phyloP scores from a whole-genome alignment of 805 yeast species.

The Hagleromyces aurorensis region DNA sequence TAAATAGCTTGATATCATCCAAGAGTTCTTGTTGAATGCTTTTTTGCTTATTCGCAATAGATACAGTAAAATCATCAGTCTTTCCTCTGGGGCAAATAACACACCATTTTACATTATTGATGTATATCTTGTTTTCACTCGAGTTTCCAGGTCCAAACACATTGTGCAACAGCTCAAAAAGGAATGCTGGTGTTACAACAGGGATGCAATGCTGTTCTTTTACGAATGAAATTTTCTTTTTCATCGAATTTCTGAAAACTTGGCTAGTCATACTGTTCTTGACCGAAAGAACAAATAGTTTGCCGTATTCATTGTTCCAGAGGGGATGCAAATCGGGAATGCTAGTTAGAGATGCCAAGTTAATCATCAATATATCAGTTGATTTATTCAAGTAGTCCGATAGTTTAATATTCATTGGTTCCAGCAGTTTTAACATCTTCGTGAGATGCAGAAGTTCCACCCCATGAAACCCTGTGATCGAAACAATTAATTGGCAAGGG shows the following conservation, averaged over 20 bases:
- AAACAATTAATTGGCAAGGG: slow-evolving; percentile 28
- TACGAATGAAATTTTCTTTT: slow-evolving; percentile 28
- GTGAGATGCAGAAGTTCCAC: slow-evolving; percentile 65
- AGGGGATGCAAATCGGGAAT: slow-evolving; percentile 21
- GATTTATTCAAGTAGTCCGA: slow-evolving; percentile 22
- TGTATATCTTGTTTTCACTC: slow-evolving; percentile 4
- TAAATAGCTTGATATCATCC: neutral
- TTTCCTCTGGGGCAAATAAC: slow-evolving; percentile 27
- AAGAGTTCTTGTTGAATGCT: slow-evolving; percentile 2
- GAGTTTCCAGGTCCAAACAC: slow-evolving; percentile 3
- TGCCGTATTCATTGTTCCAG: slow-evolving; percentile 27
- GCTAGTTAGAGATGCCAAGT: slow-evolving; percentile 23
- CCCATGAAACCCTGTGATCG: slow-evolving; percentile 71
- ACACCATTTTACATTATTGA: slow-evolving; percentile 30
- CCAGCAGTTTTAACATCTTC: slow-evolving; percentile 49
- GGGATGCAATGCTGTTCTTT: slow-evolving; percentile 27
- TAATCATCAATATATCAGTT: slow-evolving; percentile 27
- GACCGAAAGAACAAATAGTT: slow-evolving; percentile 15
- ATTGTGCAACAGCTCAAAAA: slow-evolving; percentile 21
- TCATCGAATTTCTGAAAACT: slow-evolving; percentile 28
- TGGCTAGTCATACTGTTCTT: slow-evolving; percentile 12
- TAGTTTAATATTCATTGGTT: slow-evolving; percentile 28
- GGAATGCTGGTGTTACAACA: slow-evolving; percentile 27
- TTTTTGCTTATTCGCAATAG: slow-evolving; percentile 6
- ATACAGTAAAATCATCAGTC: slow-evolving; percentile 17